A percentile compares a stretch with the other conserved stretches of the same genome.
Conservation (phyloP, 2,329 filamentous ascomycete genomes). For the Pyrenochaeta sp. region DNA sequence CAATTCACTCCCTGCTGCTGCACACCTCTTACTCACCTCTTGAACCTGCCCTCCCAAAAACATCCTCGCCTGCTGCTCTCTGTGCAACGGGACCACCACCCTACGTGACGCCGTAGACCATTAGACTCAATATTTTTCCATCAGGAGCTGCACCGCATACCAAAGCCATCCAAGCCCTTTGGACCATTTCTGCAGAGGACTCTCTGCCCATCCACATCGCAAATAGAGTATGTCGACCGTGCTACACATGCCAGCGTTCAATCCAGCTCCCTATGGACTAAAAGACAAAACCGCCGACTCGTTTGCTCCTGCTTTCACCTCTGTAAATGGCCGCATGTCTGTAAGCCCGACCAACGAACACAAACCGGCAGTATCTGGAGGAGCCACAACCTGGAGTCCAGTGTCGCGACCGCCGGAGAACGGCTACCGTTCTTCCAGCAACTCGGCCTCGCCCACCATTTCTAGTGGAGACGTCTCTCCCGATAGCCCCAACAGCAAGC, state of each 20-base stretch:
- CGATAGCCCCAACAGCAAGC: slow-evolving; percentile 56
- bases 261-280: slow-evolving; percentile 38
- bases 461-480: slow-evolving; percentile 32
- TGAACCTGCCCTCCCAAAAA: too few species aligned
- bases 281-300: slow-evolving; percentile 37
- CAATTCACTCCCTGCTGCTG: too few species aligned
- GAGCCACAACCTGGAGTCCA: slow-evolving; percentile 27
- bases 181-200: background rate
- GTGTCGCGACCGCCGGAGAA: slow-evolving; percentile 24
- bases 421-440: slow-evolving; percentile 26
- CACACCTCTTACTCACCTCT: too few species aligned
- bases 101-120: too few species aligned
- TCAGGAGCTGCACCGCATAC: background rate
- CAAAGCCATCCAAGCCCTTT: background rate
- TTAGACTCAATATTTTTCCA: too few species aligned
- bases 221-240: slow-evolving; percentile 44
- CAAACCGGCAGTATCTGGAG: slow-evolving; percentile 25
- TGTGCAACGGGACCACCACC: too few species aligned
- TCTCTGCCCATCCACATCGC: background rate
- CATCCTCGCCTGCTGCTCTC: too few species aligned
- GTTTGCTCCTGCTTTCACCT: slow-evolving; percentile 44
- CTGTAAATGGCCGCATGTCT: slow-evolving; percentile 45
- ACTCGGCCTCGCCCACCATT: slow-evolving; percentile 31
- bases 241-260: slow-evolving; percentile 41
- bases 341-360: slow-evolving; percentile 35